phyloP scores from a whole-genome alignment of 2,329 filamentous ascomycete species.

The Monosporascus sp. region DNA sequence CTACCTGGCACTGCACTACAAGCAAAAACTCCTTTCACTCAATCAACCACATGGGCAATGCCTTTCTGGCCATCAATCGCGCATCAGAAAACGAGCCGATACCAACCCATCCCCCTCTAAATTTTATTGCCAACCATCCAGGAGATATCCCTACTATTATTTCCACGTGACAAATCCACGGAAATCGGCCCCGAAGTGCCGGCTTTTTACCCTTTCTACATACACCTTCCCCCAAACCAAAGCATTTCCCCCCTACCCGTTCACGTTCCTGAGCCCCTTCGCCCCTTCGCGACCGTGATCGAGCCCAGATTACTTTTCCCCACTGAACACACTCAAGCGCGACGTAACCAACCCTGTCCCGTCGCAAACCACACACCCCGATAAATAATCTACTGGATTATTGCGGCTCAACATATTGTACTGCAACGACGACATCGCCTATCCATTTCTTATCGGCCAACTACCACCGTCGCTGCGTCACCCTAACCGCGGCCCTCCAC shows the following conservation, averaged over 20 bases:
- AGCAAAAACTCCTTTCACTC: neutral
- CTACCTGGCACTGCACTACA: neutral
- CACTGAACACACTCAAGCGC: neutral
- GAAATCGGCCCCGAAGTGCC: constrained; percentile 35
- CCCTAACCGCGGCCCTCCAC: neutral
- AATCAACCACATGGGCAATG: constrained; percentile 5
- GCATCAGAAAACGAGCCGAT: constrained; percentile 50
- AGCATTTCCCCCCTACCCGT: constrained; percentile 1
- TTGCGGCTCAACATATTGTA: neutral
- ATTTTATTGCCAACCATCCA: constrained; percentile 55
- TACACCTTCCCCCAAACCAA: constrained; percentile 1
- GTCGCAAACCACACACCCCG: neutral
- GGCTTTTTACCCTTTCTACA: constrained; percentile 18
- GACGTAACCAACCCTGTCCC: neutral
- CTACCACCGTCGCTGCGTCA: neutral
- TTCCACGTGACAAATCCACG: constrained; percentile 50
- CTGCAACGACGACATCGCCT: neutral
- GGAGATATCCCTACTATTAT: constrained; percentile 47
- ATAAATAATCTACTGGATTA: neutral
- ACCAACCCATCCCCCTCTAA: constrained; percentile 52
- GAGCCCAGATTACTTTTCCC: neutral
- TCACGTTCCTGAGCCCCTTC: neutral
- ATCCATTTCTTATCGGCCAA: neutral
- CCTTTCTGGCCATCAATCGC: constrained; percentile 44
- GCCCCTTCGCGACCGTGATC: neutral